Evolutionary conservation across 163 green algal species (phyloP), one percentile per base, ranked within the genome.

Genomic region (Scenedesmus sp.): DNA sequence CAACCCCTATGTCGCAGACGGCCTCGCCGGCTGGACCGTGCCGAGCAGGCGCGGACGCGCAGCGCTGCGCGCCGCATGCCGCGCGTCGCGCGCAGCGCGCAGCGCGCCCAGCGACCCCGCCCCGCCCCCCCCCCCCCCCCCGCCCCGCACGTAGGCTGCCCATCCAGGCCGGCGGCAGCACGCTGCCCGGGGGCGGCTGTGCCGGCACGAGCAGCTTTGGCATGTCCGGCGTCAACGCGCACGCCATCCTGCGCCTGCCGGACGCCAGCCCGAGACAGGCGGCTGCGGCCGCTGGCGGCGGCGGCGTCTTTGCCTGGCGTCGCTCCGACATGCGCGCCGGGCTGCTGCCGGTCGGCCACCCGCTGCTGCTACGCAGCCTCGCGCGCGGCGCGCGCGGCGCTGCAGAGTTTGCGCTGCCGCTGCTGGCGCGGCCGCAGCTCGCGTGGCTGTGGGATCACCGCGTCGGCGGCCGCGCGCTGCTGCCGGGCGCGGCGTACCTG

Each of bases 171-270:
- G 63, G 63, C 47, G 74, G 74, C 39, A 51, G n/a, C 28, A 3
- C 26, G 18, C 45, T 28, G n/a, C 17, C n/a, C 2, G 24, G 22
- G 14, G n/a, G n/a, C n/a, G 44, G 9, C 15, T 18, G 24, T 63
- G 53, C 39, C 22, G 90, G 90, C 44, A 95, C 92, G 3, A 95
- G 90, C 87, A 93, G 85, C 10, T 97, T 97, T 64, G 92, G 92
- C 66, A 96, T 97, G 92, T 92, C 83, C 57, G 92, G 92, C 15
- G 92, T 96, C 31, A 97, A 97, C 73, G 91, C 92, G 0, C 90
- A 96, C 54, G 89, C 88, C 22, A 85, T 95, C 34, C 26, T 94
- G 54, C 14, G 5, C 1, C 65, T 48, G 28, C 22, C 54, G 71
- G 47, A 47, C 80, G 44, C 39, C 63, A 44, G 60, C 22, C 50